Conservation (phyloP, 2,329 filamentous ascomycete genomes). For the Cladosporium sp. region DNA sequence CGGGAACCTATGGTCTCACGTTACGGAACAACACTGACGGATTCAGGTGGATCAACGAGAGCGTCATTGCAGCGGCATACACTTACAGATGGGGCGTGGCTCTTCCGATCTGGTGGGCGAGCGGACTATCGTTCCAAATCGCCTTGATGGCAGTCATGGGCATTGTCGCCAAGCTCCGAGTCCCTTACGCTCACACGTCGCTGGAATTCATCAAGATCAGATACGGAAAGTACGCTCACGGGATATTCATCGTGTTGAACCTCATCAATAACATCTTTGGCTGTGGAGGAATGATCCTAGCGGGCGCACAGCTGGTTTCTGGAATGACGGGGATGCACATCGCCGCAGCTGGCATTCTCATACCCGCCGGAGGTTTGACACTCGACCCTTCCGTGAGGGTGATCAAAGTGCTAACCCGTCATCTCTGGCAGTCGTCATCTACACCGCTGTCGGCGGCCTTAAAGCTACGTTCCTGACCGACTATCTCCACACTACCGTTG, state of each 20-base stretch:
- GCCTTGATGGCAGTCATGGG: constrained; percentile 46
- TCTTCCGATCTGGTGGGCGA: constrained; percentile 30
- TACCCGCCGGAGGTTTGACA: constrained; percentile 40
- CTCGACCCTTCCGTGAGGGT: too few species aligned
- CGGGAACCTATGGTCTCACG: not conserved
- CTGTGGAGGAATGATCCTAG: constrained; percentile 26
- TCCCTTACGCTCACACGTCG: constrained; percentile 47
- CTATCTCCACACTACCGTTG: constrained; percentile 45
- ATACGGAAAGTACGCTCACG: constrained; percentile 23
- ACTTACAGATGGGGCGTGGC: constrained; percentile 28
- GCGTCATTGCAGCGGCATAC: constrained; percentile 33
- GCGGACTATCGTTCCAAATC: constrained; percentile 42
- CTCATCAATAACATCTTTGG: constrained; percentile 36
- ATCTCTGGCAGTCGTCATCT: constrained; percentile 29
- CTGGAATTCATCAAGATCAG: constrained; percentile 44
- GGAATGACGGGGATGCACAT: constrained; percentile 43
- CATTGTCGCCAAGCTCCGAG: constrained; percentile 44
- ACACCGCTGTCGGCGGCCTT: constrained; percentile 44
- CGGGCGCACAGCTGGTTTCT: constrained; percentile 23
- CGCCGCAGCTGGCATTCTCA: constrained; percentile 41
- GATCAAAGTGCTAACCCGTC: not conserved
- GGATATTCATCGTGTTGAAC: constrained; percentile 24
- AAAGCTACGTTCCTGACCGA: constrained; percentile 47
- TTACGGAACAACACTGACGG: not conserved
- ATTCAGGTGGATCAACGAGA: constrained; percentile 39